These are phyloP conservation scores for Psilocybe sp. DNA, from an alignment of 768 basidiomycete genomes.

Conservation along the genomic window DNA sequence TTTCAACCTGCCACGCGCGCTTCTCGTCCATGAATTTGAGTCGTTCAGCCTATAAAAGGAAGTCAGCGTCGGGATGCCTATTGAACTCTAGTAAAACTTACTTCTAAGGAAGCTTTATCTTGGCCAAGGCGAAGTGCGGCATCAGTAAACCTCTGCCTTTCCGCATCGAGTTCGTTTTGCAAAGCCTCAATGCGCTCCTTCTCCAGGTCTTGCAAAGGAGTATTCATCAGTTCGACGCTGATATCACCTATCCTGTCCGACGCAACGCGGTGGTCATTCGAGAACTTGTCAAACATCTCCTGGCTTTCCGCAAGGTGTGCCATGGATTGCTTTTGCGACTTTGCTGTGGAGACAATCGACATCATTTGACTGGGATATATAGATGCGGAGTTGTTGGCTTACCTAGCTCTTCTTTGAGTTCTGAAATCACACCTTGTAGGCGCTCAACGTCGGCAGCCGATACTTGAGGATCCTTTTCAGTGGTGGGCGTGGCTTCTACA, in stretches of 20 bases:
- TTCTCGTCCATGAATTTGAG: constrained; percentile 64
- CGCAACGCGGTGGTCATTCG: constrained; percentile 37
- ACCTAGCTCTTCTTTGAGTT: constrained; percentile 61
- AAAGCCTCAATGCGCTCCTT: constrained; percentile 50
- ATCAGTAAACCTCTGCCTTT: constrained; percentile 62
- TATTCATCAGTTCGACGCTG: constrained; percentile 51
- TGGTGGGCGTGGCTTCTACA: constrained; percentile 13
- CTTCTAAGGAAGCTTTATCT: constrained; percentile 68
- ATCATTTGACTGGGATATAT: neutral
- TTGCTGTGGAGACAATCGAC: constrained; percentile 11
- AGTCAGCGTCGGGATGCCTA: constrained; percentile 3
- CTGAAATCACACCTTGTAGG: constrained; percentile 47
- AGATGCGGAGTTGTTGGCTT: constrained; percentile 12
- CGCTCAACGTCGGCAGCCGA: constrained; percentile 44
- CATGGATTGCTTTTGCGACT: constrained; percentile 44
- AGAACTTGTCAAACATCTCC: constrained; percentile 54
- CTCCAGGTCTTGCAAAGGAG: constrained; percentile 53
- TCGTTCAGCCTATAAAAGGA: constrained; percentile 52
- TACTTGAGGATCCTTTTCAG: constrained; percentile 10
- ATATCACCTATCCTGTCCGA: constrained; percentile 36
- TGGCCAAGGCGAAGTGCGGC: constrained; percentile 60
- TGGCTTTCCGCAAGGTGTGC: constrained; percentile 43
- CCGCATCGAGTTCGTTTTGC: constrained; percentile 57
- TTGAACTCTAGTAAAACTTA: constrained; percentile 21
- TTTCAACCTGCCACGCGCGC: constrained; percentile 67